A percentile compares a stretch with the other conserved stretches of the same genome.
Conservation (phyloP, 2,329 filamentous ascomycete species). For the Thelonectria rubi region DNA sequence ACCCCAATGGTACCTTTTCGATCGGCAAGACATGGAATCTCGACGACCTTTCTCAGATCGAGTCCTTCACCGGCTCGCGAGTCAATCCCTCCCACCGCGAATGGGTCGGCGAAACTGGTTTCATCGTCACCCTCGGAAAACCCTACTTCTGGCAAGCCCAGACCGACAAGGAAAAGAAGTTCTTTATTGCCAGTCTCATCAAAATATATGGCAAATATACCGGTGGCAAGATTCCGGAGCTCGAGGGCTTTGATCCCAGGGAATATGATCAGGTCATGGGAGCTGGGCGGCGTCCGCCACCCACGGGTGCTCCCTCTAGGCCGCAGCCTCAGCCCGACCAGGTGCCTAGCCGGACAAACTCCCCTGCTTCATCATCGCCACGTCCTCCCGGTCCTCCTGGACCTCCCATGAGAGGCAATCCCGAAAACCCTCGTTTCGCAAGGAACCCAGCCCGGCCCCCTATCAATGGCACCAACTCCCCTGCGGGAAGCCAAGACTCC, state of each 20-base stretch:
- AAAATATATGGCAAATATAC: conserved; percentile 99
- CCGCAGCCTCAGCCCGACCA: conserved; percentile 44
- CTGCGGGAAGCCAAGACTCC: conserved; percentile 62
- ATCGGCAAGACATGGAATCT: conserved; percentile 99
- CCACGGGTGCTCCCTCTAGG: conserved; percentile 24
- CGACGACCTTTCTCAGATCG: conserved; percentile 85
- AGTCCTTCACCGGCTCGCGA: conserved; percentile 77
- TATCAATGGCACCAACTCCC: conserved; percentile 56
- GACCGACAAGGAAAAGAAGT: conserved; percentile 95
- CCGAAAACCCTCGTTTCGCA: conserved; percentile 43
- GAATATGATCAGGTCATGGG: conserved; percentile 82
- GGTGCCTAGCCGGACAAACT: conserved; percentile 27
- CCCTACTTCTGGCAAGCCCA: conserved; percentile 97
- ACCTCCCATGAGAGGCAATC: conserved; percentile 31
- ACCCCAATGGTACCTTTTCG: conserved; percentile 91
- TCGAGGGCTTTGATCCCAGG: conserved; percentile 82
- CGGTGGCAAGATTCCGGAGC: conserved; percentile 79
- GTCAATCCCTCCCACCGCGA: conserved; percentile 68
- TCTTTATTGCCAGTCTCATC: conserved; percentile 94
- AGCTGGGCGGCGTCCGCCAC: conserved; percentile 54
- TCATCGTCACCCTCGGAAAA: conserved; percentile 88
- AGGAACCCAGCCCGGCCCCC: conserved; percentile 46
- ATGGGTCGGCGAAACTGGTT: conserved; percentile 86
- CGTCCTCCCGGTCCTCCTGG: conserved; percentile 26
- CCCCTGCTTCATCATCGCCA: conserved; percentile 25